A percentile compares a stretch with the other conserved stretches of the same genome.
These are phyloP conservation scores for Ascochyta viciae-villosae DNA, from an alignment of 2,329 filamentous ascomycete species.

Conservation along the genomic window DNA sequence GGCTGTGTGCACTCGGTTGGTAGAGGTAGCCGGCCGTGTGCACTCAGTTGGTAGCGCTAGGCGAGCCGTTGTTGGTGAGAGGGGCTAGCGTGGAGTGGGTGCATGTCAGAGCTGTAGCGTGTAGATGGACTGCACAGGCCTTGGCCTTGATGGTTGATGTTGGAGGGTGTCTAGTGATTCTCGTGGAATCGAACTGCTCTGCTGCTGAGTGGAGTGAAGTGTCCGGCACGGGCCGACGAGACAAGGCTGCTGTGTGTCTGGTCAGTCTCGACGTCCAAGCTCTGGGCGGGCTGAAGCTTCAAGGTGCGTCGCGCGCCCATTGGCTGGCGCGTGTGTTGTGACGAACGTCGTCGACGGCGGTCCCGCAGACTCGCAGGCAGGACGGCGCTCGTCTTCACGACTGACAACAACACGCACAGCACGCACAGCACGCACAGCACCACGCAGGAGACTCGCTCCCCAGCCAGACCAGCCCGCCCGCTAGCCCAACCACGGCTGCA, in stretches of 20 bases:
- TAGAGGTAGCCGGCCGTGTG: too few relatives aligned
- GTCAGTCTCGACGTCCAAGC: background rate
- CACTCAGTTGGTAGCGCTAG: too few relatives aligned
- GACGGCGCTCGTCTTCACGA: background rate
- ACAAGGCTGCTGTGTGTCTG: background rate
- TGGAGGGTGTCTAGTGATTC: background rate
- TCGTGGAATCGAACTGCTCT: too few relatives aligned
- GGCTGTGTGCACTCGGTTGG: too few relatives aligned
- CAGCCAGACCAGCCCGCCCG: slow-evolving; percentile 16
- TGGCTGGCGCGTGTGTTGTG: slow-evolving; percentile 26
- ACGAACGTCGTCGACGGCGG: slow-evolving; percentile 2
- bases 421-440: slow-evolving; percentile 9
- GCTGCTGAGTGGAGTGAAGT: too few relatives aligned
- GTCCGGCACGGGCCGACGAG: slow-evolving; percentile 7
- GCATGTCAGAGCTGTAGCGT: too few relatives aligned
- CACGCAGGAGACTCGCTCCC: slow-evolving; percentile 5
- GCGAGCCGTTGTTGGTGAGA: too few relatives aligned
- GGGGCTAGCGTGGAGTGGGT: too few relatives aligned
- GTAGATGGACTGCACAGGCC: background rate
- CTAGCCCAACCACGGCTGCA: slow-evolving; percentile 20
- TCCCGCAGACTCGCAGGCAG: background rate
- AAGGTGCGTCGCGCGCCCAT: slow-evolving; percentile 13
- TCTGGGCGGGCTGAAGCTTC: background rate
- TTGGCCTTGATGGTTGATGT: background rate
- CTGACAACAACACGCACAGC: slow-evolving; percentile 23